Conservation (phyloP, 352 stramenopile species). For the Phytophthora nicotianae region DNA sequence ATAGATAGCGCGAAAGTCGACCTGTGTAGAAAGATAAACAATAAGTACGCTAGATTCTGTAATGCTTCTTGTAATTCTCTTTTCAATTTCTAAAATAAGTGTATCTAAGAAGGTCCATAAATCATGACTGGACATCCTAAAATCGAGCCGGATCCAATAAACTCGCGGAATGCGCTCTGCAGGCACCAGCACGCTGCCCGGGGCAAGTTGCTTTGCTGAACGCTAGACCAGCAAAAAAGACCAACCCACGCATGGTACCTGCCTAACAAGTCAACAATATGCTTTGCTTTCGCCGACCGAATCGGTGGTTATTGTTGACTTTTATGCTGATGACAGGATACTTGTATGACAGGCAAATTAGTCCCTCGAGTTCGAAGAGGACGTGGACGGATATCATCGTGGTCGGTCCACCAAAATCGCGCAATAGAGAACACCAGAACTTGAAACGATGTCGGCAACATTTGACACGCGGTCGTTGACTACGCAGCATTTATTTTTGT, state of each 20-base stretch:
- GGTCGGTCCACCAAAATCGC: too few species aligned
- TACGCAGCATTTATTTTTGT: constrained; percentile 11
- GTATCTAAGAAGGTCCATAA: too few species aligned
- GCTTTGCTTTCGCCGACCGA: too few species aligned
- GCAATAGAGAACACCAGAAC: too few species aligned
- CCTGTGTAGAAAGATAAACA: constrained; percentile 13
- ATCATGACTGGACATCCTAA: too few species aligned
- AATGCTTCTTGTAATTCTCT: background rate
- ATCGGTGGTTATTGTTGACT: too few species aligned
- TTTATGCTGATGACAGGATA: too few species aligned
- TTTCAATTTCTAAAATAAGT: background rate
- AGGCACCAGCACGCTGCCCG: constrained; percentile 1
- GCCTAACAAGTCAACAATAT: background rate
- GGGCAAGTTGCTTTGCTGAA: background rate
- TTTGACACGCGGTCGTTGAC: too few species aligned
- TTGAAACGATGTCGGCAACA: too few species aligned
- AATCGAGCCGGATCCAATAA: constrained; percentile 15
- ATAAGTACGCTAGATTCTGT: constrained; percentile 7
- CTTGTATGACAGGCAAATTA: too few species aligned
- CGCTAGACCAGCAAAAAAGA: constrained; percentile 7
- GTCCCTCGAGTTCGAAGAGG: too few species aligned
- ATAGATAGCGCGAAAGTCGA: background rate
- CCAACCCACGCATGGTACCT: constrained; percentile 17
- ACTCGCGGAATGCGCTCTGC: constrained; percentile 13
- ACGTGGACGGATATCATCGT: too few species aligned